Evolutionary conservation across 768 basidiomycete species (phyloP).

Genomic region (Leccinum variicolor): DNA sequence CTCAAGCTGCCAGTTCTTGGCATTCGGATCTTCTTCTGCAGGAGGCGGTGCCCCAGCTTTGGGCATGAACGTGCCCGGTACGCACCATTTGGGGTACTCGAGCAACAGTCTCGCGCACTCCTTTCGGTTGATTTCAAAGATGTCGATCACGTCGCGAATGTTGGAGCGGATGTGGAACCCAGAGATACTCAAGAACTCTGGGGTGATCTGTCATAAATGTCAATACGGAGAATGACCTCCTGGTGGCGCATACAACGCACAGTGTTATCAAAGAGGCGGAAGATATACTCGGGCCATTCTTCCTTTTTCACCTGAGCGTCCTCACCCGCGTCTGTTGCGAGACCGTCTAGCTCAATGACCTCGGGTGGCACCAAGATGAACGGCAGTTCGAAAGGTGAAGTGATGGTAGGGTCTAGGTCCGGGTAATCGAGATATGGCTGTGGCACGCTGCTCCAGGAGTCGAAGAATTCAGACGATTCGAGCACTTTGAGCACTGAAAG

Average conservation of each 20-base stretch:
- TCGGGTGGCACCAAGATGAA: conserved; percentile 85
- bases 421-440: conserved; percentile 60
- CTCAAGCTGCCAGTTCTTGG: conserved; percentile 85
- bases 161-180: conserved; percentile 80
- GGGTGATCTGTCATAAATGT: conserved; percentile 56
- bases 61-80: conserved; percentile 81
- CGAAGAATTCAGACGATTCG: conserved; percentile 58
- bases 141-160: conserved; percentile 74
- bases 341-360: conserved; percentile 73
- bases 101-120: conserved; percentile 87
- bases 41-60: conserved; percentile 55
- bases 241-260: conserved; percentile 29
- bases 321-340: conserved; percentile 66
- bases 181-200: conserved; percentile 64
- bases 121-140: conserved; percentile 95
- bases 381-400: conserved; percentile 64
- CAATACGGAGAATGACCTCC: not conserved
- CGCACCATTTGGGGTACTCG: conserved; percentile 81
- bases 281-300: conserved; percentile 74
- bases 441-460: conserved; percentile 52
- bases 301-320: conserved; percentile 74
- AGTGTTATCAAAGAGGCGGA: conserved; percentile 62
- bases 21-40: conserved; percentile 46
- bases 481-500: conserved; percentile 59
- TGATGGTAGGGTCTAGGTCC: conserved; percentile 36